Conservation (phyloP, 2,329 filamentous ascomycete species). For the Cercospora brassicicola region DNA sequence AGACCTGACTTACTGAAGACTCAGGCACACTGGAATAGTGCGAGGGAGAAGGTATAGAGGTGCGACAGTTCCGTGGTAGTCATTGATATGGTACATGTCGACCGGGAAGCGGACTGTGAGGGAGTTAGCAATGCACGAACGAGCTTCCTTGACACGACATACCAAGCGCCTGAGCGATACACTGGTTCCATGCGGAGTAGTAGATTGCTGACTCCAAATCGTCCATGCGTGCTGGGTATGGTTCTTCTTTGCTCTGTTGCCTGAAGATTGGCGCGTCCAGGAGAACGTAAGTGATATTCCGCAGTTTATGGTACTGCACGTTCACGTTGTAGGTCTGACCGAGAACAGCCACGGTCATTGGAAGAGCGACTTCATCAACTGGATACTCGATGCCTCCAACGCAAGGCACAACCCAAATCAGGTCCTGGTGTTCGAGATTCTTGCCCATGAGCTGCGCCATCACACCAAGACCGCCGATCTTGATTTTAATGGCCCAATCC, state of each 20-base stretch:
- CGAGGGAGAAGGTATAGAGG: conserved; percentile 63
- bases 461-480: conserved; percentile 67
- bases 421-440: conserved; percentile 61
- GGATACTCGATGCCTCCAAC: conserved; percentile 65
- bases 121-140: not conserved
- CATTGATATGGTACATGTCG: conserved; percentile 64
- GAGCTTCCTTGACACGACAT: not conserved
- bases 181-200: conserved; percentile 68
- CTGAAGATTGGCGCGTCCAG: conserved; percentile 66
- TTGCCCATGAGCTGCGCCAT: conserved; percentile 69
- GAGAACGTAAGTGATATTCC: conserved; percentile 66
- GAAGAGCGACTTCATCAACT: conserved; percentile 55
- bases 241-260: conserved; percentile 60
- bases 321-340: conserved; percentile 59
- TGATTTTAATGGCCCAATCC: conserved; percentile 68
- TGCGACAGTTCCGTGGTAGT: conserved; percentile 62
- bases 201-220: conserved; percentile 65
- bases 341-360: conserved; percentile 62
- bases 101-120: conserved; percentile 33
- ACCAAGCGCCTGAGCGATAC: conserved; percentile 61
- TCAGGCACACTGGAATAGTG: conserved; percentile 61
- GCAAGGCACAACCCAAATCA: conserved; percentile 55
- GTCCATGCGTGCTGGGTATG: conserved; percentile 67
- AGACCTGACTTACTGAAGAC: conserved; percentile 49
- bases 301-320: conserved; percentile 61